Evolutionary conservation across 2,329 filamentous ascomycete genomes (phyloP).

Genomic region (Trichoderma sp.): DNA sequence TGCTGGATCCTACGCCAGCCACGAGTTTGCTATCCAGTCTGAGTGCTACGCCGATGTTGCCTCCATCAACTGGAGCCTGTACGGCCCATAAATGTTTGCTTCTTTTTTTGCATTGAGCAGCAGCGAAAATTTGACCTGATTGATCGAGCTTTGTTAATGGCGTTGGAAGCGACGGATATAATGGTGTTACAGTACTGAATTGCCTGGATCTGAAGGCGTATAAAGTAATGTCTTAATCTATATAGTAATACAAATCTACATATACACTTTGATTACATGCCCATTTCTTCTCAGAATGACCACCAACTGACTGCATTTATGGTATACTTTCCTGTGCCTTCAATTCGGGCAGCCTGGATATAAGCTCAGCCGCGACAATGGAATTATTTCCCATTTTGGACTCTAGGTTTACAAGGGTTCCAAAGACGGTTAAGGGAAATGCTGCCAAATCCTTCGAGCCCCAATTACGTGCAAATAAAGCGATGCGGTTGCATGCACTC

Average conservation of each 20-base stretch:
- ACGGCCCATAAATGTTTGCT: constrained; percentile 14
- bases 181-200: background rate
- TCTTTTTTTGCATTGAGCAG: background rate
- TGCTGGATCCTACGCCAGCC: constrained; percentile 40
- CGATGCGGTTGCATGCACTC: background rate
- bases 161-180: constrained; percentile 13
- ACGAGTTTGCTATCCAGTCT: constrained; percentile 43
- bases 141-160: constrained; percentile 9
- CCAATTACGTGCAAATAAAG: background rate
- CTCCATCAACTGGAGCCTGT: constrained; percentile 24
- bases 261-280: background rate
- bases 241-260: constrained; percentile 10
- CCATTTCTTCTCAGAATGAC: background rate
- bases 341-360: background rate
- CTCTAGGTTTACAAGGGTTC: background rate
- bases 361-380: background rate
- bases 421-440: background rate
- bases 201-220: constrained; percentile 9
- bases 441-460: background rate
- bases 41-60: constrained; percentile 47
- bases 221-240: constrained; percentile 20
- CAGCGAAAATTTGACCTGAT: background rate
- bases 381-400: background rate
- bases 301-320: background rate
- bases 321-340: background rate